Evolutionary conservation across 768 basidiomycete genomes (phyloP), one percentile per base, ranked within the genome.

Genomic region (Suillus placidus): DNA sequence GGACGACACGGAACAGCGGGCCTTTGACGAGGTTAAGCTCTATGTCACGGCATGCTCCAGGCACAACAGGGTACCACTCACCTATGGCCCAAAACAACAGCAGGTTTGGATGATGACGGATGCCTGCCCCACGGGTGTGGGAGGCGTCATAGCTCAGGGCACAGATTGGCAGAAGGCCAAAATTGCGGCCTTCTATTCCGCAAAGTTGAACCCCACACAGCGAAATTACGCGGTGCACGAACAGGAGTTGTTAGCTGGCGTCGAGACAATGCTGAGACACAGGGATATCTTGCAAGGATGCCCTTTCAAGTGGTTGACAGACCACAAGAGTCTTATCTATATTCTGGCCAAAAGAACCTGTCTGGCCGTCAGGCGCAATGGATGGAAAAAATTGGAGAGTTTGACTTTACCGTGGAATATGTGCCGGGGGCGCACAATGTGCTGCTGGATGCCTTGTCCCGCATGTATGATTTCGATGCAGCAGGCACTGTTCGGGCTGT

Each of bases 191-290:
- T 81, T 80, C 56, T 80, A 73, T 51, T 81, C 78, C 0, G 78
- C 76, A 0, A 62, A 62, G 18, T 5, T 62, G 12, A 35, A 20
- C 2, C 5, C 56, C 0, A 26, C 49, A 0, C 79, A 82, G 62
- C 78, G 77, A 16, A 81, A 81, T 38, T 82, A 82, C 42, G 71
- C 79, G 1, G 76, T 78, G 0, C 81, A 81, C 34, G 78, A 82
- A 61, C 76, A 77, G 10, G 79, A 82, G 38, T 68, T 82, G 68
- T 62, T 82, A 0, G 78, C 77, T 0, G 77, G 77, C 0, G 69
- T 82, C 0, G 79, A 81, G 49, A 75, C 78, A 0, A 75, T 81
- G 76, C 64, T 77, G 6, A 34, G 72, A 0, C 73, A 76, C 35
- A 47, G 68, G 0, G 73, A 78, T 43, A 69, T 79, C 4, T 51